A percentile compares a stretch with the other conserved stretches of the same genome.
Evolutionary conservation across 2,329 filamentous ascomycete species (phyloP).

Genomic region (Malbranchea cinnamomea): DNA sequence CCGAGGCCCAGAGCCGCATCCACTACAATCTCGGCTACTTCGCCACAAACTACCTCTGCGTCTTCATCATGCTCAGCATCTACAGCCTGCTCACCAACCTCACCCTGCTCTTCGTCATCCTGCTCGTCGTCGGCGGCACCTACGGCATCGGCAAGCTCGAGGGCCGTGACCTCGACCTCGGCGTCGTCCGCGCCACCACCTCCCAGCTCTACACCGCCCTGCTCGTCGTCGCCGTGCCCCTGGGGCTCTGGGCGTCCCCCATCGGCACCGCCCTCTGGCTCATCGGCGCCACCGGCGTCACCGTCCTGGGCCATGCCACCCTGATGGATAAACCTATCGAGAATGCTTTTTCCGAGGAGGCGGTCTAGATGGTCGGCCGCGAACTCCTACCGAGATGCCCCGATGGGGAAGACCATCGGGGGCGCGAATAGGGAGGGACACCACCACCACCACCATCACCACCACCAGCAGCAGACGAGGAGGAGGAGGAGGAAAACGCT

Average conservation of each 20-base stretch:
- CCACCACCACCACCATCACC: too few species aligned
- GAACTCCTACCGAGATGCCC: constrained; percentile 85
- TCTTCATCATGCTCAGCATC: constrained; percentile 90
- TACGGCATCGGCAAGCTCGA: constrained; percentile 83
- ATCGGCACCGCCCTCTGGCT: constrained; percentile 83
- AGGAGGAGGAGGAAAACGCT: constrained; percentile 39
- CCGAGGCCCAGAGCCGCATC: constrained; percentile 76
- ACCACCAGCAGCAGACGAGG: too few species aligned
- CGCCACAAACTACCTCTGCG: constrained; percentile 92
- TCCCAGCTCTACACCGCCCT: constrained; percentile 91
- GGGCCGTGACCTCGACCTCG: constrained; percentile 77
- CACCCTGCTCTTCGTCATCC: constrained; percentile 77
- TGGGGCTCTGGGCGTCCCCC: constrained; percentile 73
- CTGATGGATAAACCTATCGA: constrained; percentile 98
- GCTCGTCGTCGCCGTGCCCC: constrained; percentile 65
- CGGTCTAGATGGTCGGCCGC: constrained; percentile 99
- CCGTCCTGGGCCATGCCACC: constrained; percentile 84
- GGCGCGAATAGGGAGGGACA: constrained; percentile 54
- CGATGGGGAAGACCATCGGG: constrained; percentile 99
- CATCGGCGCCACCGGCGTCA: constrained; percentile 85
- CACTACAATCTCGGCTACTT: constrained; percentile 97
- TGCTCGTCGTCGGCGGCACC: constrained; percentile 73
- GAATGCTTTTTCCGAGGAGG: constrained; percentile 99
- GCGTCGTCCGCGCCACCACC: constrained; percentile 64
- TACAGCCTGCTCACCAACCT: constrained; percentile 87